Conservation (phyloP, 2,329 filamentous ascomycete genomes). For the Sporothrix dimorphospora region DNA sequence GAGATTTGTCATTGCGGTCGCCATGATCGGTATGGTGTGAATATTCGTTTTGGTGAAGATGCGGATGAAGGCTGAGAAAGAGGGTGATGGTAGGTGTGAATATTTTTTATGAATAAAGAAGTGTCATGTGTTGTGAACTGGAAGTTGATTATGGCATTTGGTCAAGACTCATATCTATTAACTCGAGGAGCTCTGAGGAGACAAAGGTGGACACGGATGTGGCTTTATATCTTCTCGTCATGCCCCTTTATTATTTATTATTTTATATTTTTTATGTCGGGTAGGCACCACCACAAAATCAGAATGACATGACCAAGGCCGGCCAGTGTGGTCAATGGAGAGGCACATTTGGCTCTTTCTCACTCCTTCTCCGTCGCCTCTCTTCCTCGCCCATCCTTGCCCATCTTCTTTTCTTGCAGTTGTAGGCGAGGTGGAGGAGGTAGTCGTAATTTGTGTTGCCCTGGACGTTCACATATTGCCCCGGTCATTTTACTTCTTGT, state of each 20-base stretch:
- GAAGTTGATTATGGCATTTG: neutral
- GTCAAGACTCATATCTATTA: neutral
- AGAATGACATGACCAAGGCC: neutral
- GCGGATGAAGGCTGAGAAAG: neutral
- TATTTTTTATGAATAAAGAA: neutral
- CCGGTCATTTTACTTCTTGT: neutral
- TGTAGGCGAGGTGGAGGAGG: neutral
- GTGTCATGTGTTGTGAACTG: neutral
- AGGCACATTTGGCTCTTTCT: neutral
- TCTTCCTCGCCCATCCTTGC: neutral
- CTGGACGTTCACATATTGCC: neutral
- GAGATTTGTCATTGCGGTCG: neutral
- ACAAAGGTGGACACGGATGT: neutral
- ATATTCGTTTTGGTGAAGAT: neutral
- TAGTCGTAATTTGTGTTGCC: neutral
- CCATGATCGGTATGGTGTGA: neutral
- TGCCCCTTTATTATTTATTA: neutral
- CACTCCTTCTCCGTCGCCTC: neutral
- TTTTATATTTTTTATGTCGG: no score
- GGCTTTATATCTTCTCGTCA: slow-evolving; percentile 1
- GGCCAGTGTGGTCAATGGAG: neutral
- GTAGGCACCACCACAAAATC: neutral
- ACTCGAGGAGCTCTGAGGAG: neutral
- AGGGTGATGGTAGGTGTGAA: neutral
- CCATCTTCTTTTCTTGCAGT: neutral